phyloP scores from a whole-genome alignment of 2,329 filamentous ascomycete genomes.

The Lasiodiplodia sp. region DNA sequence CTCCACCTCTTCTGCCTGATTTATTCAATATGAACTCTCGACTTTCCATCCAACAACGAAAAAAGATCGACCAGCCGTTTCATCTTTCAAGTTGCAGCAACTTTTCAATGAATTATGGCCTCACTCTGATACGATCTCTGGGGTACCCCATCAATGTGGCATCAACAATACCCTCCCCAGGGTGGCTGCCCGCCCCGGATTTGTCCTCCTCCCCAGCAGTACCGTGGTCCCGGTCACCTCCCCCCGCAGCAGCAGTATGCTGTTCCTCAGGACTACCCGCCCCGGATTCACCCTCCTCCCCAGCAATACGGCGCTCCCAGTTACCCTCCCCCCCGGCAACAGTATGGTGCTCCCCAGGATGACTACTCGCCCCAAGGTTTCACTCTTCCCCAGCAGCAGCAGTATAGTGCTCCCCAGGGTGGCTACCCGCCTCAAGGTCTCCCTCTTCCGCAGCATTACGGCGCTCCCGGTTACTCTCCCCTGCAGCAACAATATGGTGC shows the following conservation, averaged over 20 bases:
- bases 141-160: slow-evolving; percentile 20
- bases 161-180: slow-evolving; percentile 42
- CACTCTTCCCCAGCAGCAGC: no score
- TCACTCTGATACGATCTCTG: no score
- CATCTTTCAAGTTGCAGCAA: no score
- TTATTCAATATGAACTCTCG: no score
- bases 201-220: no score
- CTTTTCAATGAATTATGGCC: no score
- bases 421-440: slow-evolving; percentile 38
- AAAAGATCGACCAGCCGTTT: no score
- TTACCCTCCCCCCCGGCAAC: slow-evolving; percentile 8
- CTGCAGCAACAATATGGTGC: slow-evolving; percentile 35
- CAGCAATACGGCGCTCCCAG: neutral
- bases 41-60: no score
- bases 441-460: slow-evolving; percentile 39
- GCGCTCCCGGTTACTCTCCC: slow-evolving; percentile 18
- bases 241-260: slow-evolving; percentile 32
- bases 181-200: slow-evolving; percentile 31
- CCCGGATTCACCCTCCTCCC: neutral
- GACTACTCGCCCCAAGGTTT: no score
- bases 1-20: no score
- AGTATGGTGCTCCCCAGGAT: no score
- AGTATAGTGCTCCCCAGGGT: no score
- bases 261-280: slow-evolving; percentile 35
- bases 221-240: neutral